Percentiles rank a stretch among this genome's conserved stretches.
phyloP scores from a whole-genome alignment of 2,329 filamentous ascomycete genomes.

The Zymoseptoria tritici region DNA sequence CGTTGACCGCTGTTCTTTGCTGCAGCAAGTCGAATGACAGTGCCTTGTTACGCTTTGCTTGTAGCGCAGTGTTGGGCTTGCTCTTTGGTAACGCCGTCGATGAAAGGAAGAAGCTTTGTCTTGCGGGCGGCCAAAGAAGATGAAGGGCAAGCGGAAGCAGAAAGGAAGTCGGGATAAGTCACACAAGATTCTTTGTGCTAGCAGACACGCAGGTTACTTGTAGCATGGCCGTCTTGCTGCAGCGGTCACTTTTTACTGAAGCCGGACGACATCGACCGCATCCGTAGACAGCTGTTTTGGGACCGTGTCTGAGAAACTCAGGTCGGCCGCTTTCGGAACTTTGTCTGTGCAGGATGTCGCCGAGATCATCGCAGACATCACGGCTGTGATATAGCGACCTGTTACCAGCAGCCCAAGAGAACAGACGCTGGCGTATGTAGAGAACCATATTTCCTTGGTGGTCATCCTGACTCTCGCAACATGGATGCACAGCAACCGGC shows the following conservation, averaged over 20 bases:
- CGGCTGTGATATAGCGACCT: conserved; percentile 19
- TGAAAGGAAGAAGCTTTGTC: conserved; percentile 22
- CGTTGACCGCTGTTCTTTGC: conserved; percentile 20
- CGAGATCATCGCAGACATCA: conserved; percentile 13
- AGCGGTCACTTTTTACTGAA: conserved; percentile 19
- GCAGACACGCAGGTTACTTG: conserved; percentile 25
- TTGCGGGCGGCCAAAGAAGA: conserved; percentile 22
- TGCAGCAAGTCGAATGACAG: conserved; percentile 15
- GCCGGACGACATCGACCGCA: conserved; percentile 27
- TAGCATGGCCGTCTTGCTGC: conserved; percentile 20
- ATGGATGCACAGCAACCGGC: conserved; percentile 24
- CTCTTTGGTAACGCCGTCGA: conserved; percentile 23
- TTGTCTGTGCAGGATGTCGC: conserved; percentile 14
- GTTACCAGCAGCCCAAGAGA: conserved; percentile 18
- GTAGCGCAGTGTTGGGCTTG: conserved; percentile 8
- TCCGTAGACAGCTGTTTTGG: conserved; percentile 25
- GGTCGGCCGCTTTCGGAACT: conserved; percentile 28
- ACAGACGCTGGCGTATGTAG: conserved; percentile 17
- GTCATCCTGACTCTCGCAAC: conserved; percentile 21
- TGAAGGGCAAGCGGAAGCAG: conserved; percentile 23
- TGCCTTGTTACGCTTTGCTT: conserved; percentile 21
- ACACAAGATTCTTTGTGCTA: conserved; percentile 30
- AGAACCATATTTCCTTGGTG: conserved; percentile 25
- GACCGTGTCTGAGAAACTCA: conserved; percentile 23
- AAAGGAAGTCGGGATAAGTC: conserved; percentile 24